Conservation (phyloP, 2,329 filamentous ascomycete species). For the Thielaviopsis euricoi region DNA sequence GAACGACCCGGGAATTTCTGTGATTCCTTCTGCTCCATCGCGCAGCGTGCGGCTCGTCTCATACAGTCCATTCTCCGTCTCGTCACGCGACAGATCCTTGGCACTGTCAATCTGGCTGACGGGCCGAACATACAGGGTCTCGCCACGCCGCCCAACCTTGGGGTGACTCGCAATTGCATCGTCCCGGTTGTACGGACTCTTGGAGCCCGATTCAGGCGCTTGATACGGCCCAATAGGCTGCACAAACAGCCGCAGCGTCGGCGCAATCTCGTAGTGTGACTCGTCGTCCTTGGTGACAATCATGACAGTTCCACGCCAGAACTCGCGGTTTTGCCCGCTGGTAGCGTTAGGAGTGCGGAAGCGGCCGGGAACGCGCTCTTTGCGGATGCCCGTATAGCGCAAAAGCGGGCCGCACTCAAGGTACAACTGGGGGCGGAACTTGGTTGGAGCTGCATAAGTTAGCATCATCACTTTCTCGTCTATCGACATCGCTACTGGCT, state of each 20-base stretch:
- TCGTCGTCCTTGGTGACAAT: constrained; percentile 78
- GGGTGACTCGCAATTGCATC: constrained; percentile 79
- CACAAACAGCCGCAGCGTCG: constrained; percentile 67
- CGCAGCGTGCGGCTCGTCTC: constrained; percentile 44
- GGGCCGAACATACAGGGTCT: constrained; percentile 74
- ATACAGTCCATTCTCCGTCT: constrained; percentile 71
- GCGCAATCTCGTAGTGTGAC: constrained; percentile 66
- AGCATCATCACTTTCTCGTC: constrained; percentile 6
- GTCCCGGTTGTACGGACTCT: constrained; percentile 61
- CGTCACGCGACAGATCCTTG: constrained; percentile 60
- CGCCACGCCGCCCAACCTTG: constrained; percentile 70
- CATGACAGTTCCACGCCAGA: constrained; percentile 90
- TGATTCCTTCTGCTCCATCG: constrained; percentile 28
- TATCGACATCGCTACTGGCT: background rate
- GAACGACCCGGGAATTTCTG: constrained; percentile 36
- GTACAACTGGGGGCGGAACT: constrained; percentile 70
- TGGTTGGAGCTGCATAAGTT: constrained; percentile 35
- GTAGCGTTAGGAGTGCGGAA: constrained; percentile 18
- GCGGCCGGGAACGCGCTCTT: constrained; percentile 33
- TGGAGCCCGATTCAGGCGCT: constrained; percentile 30
- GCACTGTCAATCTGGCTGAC: constrained; percentile 72
- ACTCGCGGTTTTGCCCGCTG: constrained; percentile 41
- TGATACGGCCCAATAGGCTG: constrained; percentile 68
- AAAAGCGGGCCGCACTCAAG: constrained; percentile 82
- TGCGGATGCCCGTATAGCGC: constrained; percentile 71